phyloP scores from a whole-genome alignment of 78 protist species.

The Protostelium mycophagum region DNA sequence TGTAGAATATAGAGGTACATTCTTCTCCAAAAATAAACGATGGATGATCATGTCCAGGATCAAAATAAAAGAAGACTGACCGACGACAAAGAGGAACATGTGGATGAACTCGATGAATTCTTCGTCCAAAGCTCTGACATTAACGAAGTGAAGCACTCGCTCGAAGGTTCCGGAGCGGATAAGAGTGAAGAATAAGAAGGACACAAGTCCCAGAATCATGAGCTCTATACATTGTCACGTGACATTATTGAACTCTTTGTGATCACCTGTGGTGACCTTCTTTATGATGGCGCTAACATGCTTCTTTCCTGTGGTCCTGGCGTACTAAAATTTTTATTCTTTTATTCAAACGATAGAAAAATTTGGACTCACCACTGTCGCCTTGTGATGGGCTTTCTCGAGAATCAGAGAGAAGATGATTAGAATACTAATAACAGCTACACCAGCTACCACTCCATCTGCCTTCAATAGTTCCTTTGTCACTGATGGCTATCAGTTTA shows the following conservation, averaged over 20 bases:
- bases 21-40: too few species aligned
- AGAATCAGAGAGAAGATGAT: neutral
- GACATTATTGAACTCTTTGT: neutral
- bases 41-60: too few species aligned
- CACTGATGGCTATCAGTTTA: too few species aligned
- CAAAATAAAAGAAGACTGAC: too few species aligned
- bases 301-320: neutral
- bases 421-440: neutral
- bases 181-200: neutral
- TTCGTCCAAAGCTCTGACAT: neutral
- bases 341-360: neutral
- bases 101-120: neutral
- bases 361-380: neutral
- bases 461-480: too few species aligned
- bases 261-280: neutral
- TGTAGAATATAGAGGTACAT: too few species aligned
- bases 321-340: neutral
- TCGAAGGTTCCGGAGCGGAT: neutral
- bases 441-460: neutral
- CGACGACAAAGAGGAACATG: neutral
- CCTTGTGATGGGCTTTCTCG: neutral
- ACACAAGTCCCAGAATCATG: neutral
- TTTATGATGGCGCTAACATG: neutral
- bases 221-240: neutral
- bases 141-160: neutral